Conservation (phyloP, 257 asterid species). For the Schizonepeta tenuifolia region DNA sequence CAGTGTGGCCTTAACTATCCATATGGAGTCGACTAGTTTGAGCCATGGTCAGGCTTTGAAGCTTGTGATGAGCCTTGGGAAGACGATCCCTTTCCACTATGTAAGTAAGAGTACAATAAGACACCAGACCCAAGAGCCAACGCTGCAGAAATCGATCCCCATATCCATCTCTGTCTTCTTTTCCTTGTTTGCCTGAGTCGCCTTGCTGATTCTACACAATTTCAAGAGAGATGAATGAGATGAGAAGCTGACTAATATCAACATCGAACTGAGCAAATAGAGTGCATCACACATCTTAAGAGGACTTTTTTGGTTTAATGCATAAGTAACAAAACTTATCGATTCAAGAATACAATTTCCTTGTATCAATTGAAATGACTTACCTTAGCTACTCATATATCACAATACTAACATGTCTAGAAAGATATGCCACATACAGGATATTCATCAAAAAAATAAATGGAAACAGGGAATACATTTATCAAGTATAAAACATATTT, state of each 20-base stretch:
- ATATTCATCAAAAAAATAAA: neutral
- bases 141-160: slow-evolving; percentile 77
- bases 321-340: neutral
- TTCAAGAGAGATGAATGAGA: slow-evolving; percentile 10
- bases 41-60: slow-evolving; percentile 38
- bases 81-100: slow-evolving; percentile 57
- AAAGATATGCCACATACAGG: neutral
- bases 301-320: neutral
- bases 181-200: slow-evolving; percentile 72
- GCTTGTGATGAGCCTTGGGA: slow-evolving; percentile 38
- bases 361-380: neutral
- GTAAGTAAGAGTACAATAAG: slow-evolving; percentile 66
- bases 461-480: neutral
- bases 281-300: neutral
- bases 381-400: neutral
- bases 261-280: neutral
- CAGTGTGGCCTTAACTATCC: slow-evolving; percentile 33
- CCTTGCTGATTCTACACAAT: slow-evolving; percentile 65
- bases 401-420: neutral
- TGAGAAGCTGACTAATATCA: neutral
- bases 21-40: slow-evolving; percentile 38
- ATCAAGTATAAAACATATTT: neutral
- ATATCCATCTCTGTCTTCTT: slow-evolving; percentile 67
- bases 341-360: neutral
- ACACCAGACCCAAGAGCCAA: slow-evolving; percentile 66